Percentiles rank a stretch among this genome's conserved stretches.
These are phyloP conservation scores for Phytophthora rubi DNA, from an alignment of 352 stramenopile genomes.

Conservation along the genomic window DNA sequence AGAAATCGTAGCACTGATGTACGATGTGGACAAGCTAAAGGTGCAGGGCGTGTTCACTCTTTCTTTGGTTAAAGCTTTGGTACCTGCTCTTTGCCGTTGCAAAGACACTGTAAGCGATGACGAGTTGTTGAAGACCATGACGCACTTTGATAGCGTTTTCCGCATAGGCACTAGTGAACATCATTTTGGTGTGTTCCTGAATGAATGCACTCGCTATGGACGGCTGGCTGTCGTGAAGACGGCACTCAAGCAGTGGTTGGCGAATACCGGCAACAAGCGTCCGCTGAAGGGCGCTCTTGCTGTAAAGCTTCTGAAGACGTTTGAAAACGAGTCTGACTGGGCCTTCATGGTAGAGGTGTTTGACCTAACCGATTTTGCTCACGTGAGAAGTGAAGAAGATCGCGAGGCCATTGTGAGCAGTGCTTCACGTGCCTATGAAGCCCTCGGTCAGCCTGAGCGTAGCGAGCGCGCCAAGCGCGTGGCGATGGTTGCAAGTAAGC, in stretches of 20 bases:
- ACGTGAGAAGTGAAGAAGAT: slow-evolving; percentile 28
- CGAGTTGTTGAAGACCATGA: slow-evolving; percentile 39
- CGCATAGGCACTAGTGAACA: slow-evolving; percentile 41
- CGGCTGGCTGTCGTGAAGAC: slow-evolving; percentile 39
- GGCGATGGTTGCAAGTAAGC: slow-evolving; percentile 12
- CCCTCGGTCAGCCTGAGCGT: slow-evolving; percentile 33
- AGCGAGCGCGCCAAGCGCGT: slow-evolving; percentile 29
- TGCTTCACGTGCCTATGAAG: slow-evolving; percentile 42
- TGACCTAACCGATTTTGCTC: slow-evolving; percentile 39
- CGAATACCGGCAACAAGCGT: slow-evolving; percentile 21
- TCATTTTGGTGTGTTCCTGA: slow-evolving; percentile 47
- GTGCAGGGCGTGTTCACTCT: slow-evolving; percentile 41
- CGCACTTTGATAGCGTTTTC: slow-evolving; percentile 43
- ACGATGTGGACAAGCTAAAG: slow-evolving; percentile 41
- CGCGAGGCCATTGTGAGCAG: slow-evolving; percentile 31
- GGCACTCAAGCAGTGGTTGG: slow-evolving; percentile 41
- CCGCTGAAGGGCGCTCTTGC: slow-evolving; percentile 37
- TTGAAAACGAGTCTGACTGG: slow-evolving; percentile 41
- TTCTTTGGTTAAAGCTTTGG: slow-evolving; percentile 43
- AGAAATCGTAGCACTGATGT: slow-evolving; percentile 44
- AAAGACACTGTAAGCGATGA: slow-evolving; percentile 45
- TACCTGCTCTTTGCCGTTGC: slow-evolving; percentile 46
- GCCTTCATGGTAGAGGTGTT: slow-evolving; percentile 44
- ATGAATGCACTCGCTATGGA: slow-evolving; percentile 45
- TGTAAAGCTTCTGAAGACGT: slow-evolving; percentile 32